Evolutionary conservation across 1,284 basidiomycete genomes (phyloP).

Genomic region (Apiotrichum laibachii): DNA sequence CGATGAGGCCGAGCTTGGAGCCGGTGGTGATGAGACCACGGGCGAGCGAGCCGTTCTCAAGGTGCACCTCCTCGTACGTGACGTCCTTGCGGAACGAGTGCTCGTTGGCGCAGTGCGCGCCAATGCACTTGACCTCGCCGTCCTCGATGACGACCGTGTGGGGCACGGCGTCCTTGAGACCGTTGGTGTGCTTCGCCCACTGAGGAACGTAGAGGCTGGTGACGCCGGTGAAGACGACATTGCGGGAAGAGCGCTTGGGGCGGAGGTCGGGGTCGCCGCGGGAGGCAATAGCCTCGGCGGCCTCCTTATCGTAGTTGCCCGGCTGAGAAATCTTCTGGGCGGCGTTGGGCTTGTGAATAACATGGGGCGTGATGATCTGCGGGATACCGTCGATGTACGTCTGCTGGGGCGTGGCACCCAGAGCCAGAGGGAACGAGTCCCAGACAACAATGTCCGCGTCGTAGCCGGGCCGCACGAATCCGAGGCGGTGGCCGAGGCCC

Average conservation of each 20-base stretch:
- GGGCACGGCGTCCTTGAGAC: conserved; percentile 1
- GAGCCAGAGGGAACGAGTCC: conserved; percentile 77
- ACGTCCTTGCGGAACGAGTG: conserved; percentile 5
- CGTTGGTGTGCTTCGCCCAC: not conserved
- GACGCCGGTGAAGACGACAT: conserved; percentile 50
- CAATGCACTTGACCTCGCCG: conserved; percentile 51
- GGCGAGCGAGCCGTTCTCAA: conserved; percentile 51
- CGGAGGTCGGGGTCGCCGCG: conserved; percentile 48
- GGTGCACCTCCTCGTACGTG: conserved; percentile 40
- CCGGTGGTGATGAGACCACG: conserved; percentile 52
- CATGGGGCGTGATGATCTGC: conserved; percentile 48
- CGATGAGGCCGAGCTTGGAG: conserved; percentile 49
- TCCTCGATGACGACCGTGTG: conserved; percentile 37
- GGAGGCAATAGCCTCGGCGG: conserved; percentile 35
- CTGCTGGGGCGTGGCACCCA: conserved; percentile 59
- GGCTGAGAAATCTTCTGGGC: conserved; percentile 41
- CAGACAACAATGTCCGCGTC: conserved; percentile 72
- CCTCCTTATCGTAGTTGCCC: conserved; percentile 44
- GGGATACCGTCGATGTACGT: conserved; percentile 62
- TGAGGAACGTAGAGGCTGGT: conserved; percentile 29
- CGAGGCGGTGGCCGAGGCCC: conserved; percentile 78
- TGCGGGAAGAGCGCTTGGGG: conserved; percentile 32
- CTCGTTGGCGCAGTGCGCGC: conserved; percentile 24
- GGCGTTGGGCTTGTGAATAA: conserved; percentile 39
- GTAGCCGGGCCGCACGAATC: conserved; percentile 64